Percentiles rank a stretch among this genome's conserved stretches.
Conservation (phyloP, 257 asterid species). For the Scutellaria minor region DNA sequence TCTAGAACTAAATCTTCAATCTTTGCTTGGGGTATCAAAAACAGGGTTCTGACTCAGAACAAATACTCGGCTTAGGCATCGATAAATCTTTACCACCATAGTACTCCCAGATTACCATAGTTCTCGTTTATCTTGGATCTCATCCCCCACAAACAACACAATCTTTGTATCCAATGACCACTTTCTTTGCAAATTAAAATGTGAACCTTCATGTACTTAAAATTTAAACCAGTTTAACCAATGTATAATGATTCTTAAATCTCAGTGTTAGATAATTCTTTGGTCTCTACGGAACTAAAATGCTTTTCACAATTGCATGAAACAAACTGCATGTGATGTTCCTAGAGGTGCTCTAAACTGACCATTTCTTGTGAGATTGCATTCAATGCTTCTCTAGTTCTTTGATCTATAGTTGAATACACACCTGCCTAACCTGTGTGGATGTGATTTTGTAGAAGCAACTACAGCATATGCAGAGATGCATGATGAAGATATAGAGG, state of each 20-base stretch:
- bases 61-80: too few relatives aligned
- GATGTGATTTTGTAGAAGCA: constrained; percentile 46
- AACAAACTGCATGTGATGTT: not conserved
- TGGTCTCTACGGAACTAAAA: not conserved
- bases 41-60: too few relatives aligned
- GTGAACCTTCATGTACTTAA: not conserved
- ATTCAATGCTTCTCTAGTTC: not conserved
- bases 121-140: too few relatives aligned
- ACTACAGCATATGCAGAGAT: constrained; percentile 42
- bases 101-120: too few relatives aligned
- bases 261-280: not conserved
- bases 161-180: too few relatives aligned
- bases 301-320: too few relatives aligned
- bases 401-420: constrained; percentile 4
- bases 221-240: not conserved
- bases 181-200: too few relatives aligned
- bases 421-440: constrained; percentile 28
- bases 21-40: too few relatives aligned
- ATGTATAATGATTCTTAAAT: not conserved
- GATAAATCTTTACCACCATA: too few relatives aligned
- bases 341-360: constrained; percentile 24
- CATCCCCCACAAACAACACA: too few relatives aligned
- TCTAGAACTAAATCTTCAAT: too few relatives aligned
- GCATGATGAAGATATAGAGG: constrained; percentile 75
- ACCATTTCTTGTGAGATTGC: not conserved